These are phyloP conservation scores for Cordyceps farinosa DNA, from an alignment of 2,329 filamentous ascomycete genomes.

Conservation along the genomic window DNA sequence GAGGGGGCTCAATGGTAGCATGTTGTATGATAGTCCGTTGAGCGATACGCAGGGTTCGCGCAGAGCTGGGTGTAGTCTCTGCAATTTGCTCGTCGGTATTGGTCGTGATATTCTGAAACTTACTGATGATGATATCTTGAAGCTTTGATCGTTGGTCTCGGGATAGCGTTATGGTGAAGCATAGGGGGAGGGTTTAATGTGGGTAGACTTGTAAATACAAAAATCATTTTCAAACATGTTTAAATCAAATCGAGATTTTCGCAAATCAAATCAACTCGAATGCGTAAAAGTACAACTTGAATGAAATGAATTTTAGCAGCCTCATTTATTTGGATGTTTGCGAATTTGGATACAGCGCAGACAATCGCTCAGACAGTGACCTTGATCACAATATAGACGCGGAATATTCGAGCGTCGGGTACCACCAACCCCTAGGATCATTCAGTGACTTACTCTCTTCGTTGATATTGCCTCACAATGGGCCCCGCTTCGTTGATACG, in stretches of 20 bases:
- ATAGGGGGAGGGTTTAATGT: background rate
- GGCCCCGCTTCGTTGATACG: too few relatives aligned
- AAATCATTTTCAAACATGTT: background rate
- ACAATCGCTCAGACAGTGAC: too few relatives aligned
- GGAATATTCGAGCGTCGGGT: too few relatives aligned
- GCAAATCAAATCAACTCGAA: background rate
- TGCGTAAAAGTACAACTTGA: too few relatives aligned
- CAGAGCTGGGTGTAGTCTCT: background rate
- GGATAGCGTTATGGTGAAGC: background rate
- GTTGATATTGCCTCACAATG: too few relatives aligned
- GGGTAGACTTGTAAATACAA: background rate
- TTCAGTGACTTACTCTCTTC: too few relatives aligned
- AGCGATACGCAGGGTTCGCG: constrained; percentile 3
- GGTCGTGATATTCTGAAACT: background rate
- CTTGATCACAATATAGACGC: too few relatives aligned
- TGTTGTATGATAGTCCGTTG: constrained; percentile 9
- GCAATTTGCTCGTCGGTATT: background rate
- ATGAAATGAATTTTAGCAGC: too few relatives aligned
- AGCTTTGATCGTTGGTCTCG: background rate
- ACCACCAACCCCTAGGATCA: too few relatives aligned
- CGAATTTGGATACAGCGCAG: too few relatives aligned
- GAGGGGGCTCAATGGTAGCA: constrained; percentile 13
- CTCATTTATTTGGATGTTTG: too few relatives aligned
- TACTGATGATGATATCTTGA: background rate
- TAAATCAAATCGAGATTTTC: background rate